A percentile compares a stretch with the other conserved stretches of the same genome.
These are phyloP conservation scores for Psophocarpus tetragonolobus DNA, from an alignment of 306 rosid species.

Conservation along the genomic window DNA sequence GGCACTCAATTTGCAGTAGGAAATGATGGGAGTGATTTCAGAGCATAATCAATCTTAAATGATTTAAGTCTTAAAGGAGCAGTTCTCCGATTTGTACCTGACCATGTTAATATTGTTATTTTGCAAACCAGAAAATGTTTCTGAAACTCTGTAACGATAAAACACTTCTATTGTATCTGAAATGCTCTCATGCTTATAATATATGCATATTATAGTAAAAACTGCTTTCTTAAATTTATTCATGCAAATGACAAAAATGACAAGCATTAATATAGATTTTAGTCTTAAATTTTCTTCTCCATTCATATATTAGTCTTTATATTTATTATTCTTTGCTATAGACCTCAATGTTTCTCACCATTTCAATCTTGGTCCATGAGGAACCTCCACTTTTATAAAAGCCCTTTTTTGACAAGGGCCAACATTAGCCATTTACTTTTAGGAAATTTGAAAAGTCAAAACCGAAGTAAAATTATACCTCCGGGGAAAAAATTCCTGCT, in stretches of 20 bases:
- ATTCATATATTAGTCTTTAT: background rate
- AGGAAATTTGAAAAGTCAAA: too few species aligned
- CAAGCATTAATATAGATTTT: background rate
- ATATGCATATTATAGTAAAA: background rate
- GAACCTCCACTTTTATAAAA: background rate
- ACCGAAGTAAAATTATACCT: too few species aligned
- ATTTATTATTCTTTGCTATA: background rate
- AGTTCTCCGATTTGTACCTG: background rate
- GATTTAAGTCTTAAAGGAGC: background rate
- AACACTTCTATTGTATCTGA: background rate
- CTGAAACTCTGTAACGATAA: background rate
- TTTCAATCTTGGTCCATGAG: background rate
- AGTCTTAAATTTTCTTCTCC: background rate
- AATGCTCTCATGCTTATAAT: background rate
- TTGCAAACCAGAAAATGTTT: background rate
- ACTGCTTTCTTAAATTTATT: background rate
- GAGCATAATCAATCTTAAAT: background rate
- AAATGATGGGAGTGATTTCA: background rate
- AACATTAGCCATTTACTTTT: background rate
- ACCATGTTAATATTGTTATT: background rate
- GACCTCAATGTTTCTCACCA: background rate
- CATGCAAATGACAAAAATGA: background rate
- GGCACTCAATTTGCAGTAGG: constrained; percentile 11
- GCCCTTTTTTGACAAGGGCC: background rate
- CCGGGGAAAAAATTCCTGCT: too few species aligned